Evolutionary conservation across 2,329 filamentous ascomycete species (phyloP).

Genomic region (Massarina eburnea): DNA sequence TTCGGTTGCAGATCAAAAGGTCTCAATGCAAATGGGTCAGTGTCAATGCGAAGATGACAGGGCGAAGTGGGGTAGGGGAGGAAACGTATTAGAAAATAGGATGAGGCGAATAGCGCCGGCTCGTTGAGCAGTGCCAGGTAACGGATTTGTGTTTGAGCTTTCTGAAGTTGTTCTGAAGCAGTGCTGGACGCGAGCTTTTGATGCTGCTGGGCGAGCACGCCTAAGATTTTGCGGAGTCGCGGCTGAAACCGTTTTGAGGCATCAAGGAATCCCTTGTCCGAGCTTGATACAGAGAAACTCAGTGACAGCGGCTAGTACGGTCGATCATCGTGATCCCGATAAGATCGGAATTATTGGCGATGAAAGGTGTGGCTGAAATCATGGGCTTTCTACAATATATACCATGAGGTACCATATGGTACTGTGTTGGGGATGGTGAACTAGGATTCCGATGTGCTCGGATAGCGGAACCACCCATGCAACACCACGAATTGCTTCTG

Average conservation of each 20-base stretch:
- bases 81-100: conserved; percentile 1
- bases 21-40: conserved; percentile 7
- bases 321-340: neutral
- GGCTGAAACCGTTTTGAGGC: conserved; percentile 40
- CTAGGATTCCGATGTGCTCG: neutral
- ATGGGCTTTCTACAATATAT: neutral
- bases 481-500: too few species aligned
- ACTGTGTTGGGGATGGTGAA: neutral
- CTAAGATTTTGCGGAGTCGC: conserved; percentile 14
- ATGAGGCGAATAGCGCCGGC: neutral
- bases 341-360: neutral
- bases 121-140: conserved; percentile 3
- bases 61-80: neutral
- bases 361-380: neutral
- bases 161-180: conserved; percentile 9
- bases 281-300: conserved; percentile 21
- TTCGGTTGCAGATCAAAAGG: neutral
- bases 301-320: conserved; percentile 17
- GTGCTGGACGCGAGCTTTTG: conserved; percentile 22
- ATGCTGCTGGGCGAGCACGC: conserved; percentile 14
- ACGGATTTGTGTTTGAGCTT: conserved; percentile 1
- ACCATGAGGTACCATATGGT: too few species aligned
- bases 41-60: conserved; percentile 3
- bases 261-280: conserved; percentile 20
- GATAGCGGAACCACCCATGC: too few species aligned